phyloP scores from a whole-genome alignment of 1,284 basidiomycete species.

The Porphyrellus sp. region DNA sequence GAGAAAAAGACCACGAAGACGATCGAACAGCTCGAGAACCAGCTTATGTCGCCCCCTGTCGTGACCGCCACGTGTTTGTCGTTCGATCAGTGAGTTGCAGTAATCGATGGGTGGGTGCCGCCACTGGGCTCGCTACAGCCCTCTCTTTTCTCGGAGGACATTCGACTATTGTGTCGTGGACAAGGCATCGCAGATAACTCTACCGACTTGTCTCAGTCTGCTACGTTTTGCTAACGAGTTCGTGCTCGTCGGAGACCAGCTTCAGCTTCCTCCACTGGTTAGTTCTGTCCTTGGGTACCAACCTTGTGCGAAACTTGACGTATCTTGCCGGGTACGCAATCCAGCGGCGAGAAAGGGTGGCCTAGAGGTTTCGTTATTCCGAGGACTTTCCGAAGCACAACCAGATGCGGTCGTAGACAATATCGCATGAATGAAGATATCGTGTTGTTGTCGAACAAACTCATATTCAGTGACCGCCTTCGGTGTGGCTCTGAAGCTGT shows the following conservation, averaged over 20 bases:
- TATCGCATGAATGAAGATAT: constrained; percentile 98
- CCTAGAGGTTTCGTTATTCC: constrained; percentile 88
- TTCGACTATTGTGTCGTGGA: constrained; percentile 99
- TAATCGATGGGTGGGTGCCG: not conserved
- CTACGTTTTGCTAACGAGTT: constrained; percentile 88
- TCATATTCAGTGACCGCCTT: constrained; percentile 83
- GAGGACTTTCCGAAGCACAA: constrained; percentile 81
- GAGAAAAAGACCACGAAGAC: constrained; percentile 54
- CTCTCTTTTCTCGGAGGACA: constrained; percentile 76
- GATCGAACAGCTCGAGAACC: constrained; percentile 75
- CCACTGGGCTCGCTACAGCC: constrained; percentile 43
- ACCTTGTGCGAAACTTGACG: not conserved
- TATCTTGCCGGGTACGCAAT: constrained; percentile 68
- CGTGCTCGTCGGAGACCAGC: constrained; percentile 95
- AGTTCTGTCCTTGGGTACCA: constrained; percentile 14
- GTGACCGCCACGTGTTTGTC: constrained; percentile 95
- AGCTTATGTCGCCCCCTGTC: constrained; percentile 83
- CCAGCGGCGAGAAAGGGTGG: constrained; percentile 78
- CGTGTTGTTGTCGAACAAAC: constrained; percentile 87
- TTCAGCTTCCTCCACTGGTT: constrained; percentile 92
- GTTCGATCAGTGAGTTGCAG: constrained; percentile 77
- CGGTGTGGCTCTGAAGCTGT: constrained; percentile 76
- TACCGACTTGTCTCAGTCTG: constrained; percentile 94
- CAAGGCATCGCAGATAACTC: constrained; percentile 95
- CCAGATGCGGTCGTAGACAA: constrained; percentile 81